Evolutionary conservation across 768 basidiomycete species (phyloP).

Genomic region (Panus rudis): DNA sequence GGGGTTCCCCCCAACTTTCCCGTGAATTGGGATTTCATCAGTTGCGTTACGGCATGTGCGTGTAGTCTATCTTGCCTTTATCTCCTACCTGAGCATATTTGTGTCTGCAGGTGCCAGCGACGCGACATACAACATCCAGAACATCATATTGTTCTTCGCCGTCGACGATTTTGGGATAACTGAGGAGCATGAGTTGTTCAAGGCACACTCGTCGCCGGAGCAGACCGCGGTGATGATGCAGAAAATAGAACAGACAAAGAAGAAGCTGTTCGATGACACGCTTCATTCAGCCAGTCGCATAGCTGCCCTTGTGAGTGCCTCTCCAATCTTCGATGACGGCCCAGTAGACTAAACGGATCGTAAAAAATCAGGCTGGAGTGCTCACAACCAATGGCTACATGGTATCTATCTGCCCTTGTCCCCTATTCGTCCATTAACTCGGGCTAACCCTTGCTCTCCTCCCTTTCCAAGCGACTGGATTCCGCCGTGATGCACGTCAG

Average conservation of each 20-base stretch:
- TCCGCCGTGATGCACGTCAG: slow-evolving; percentile 87
- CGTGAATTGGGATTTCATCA: slow-evolving; percentile 85
- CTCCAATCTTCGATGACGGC: too few species aligned
- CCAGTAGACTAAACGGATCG: background rate
- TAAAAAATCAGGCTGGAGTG: slow-evolving; percentile 55
- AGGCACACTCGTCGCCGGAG: slow-evolving; percentile 30
- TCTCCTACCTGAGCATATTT: slow-evolving; percentile 28
- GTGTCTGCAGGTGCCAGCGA: slow-evolving; percentile 67
- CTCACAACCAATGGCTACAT: slow-evolving; percentile 85
- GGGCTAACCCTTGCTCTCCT: background rate
- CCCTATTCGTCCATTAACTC: background rate
- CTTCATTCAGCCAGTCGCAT: slow-evolving; percentile 82
- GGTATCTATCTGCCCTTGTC: slow-evolving; percentile 32
- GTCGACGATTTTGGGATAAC: slow-evolving; percentile 80
- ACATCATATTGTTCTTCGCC: slow-evolving; percentile 78
- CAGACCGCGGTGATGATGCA: too few species aligned
- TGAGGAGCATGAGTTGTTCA: slow-evolving; percentile 50
- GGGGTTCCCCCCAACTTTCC: slow-evolving; percentile 85
- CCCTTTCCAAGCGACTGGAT: slow-evolving; percentile 54
- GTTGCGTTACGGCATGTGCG: slow-evolving; percentile 59
- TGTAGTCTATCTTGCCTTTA: slow-evolving; percentile 1
- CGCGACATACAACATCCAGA: slow-evolving; percentile 88
- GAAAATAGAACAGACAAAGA: slow-evolving; percentile 59
- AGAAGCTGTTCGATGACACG: slow-evolving; percentile 74
- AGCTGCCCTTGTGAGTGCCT: slow-evolving; percentile 65